Percentiles rank a stretch among this genome's conserved stretches.
Evolutionary conservation across 441 rosid genomes (phyloP).

Genomic region (Dalechampia spathulata): DNA sequence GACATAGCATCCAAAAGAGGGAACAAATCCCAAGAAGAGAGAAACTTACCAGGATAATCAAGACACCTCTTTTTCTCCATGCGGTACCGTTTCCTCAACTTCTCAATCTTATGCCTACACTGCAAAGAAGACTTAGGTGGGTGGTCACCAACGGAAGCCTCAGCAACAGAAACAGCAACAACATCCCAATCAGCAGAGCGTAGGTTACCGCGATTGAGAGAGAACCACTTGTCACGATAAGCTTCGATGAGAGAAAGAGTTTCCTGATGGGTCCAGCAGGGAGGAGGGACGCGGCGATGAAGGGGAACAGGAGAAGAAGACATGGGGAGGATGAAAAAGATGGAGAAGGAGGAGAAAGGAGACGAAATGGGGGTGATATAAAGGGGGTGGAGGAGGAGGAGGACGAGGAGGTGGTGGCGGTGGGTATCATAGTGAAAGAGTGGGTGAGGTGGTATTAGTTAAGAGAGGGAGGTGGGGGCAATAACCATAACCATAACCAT

Average conservation of each 20-base stretch:
- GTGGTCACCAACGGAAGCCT: conserved; percentile 46
- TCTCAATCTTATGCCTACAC: conserved; percentile 95
- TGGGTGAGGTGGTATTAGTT: neutral
- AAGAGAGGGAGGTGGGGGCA: too few species aligned
- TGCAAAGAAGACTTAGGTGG: conserved; percentile 71
- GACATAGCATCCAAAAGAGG: conserved; percentile 80
- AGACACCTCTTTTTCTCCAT: conserved; percentile 74
- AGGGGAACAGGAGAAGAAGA: conserved; percentile 13
- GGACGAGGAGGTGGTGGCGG: neutral
- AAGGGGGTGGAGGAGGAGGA: neutral
- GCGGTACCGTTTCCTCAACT: conserved; percentile 73
- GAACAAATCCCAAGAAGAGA: conserved; percentile 80
- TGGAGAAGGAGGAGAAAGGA: neutral
- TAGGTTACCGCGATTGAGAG: conserved; percentile 71
- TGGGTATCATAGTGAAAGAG: neutral
- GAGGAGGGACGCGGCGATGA: conserved; percentile 79
- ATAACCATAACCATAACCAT: too few species aligned
- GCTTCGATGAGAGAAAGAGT: conserved; percentile 65
- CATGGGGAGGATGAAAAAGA: conserved; percentile 12
- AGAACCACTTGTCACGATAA: conserved; percentile 75
- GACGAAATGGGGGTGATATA: neutral
- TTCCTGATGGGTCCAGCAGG: conserved; percentile 85
- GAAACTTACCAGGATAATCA: conserved; percentile 57
- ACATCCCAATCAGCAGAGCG: conserved; percentile 83
- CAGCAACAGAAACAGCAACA: conserved; percentile 53